Evolutionary conservation across 345 rosid genomes (phyloP).

Genomic region (Murraya koenigii): DNA sequence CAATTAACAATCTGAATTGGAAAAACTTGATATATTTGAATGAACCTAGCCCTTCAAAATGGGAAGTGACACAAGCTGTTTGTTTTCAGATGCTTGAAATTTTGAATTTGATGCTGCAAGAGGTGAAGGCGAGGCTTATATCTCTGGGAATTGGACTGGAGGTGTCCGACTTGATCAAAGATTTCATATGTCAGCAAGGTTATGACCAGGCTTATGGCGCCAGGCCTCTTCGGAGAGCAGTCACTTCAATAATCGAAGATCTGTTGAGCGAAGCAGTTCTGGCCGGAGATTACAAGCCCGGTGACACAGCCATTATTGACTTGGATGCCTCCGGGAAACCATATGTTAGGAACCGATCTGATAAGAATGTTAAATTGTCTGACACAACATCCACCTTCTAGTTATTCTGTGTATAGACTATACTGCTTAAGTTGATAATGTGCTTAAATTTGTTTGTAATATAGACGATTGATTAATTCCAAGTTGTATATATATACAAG

Average conservation of each 20-base stretch:
- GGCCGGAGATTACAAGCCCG: constrained; percentile 63
- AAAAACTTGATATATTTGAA: not conserved
- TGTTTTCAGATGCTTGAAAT: constrained; percentile 73
- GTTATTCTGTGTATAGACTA: not conserved
- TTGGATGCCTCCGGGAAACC: constrained; percentile 83
- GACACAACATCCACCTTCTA: constrained; percentile 49
- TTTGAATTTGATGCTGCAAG: constrained; percentile 77
- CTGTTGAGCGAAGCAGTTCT: constrained; percentile 85
- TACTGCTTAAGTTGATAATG: not conserved
- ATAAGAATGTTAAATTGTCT: constrained; percentile 42
- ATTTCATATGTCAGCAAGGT: constrained; percentile 77
- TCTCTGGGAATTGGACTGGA: constrained; percentile 82
- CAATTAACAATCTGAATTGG: not conserved
- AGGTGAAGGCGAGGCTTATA: constrained; percentile 69
- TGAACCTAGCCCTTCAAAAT: not conserved
- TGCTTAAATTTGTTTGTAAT: constrained; percentile 10
- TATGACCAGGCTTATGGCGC: constrained; percentile 81
- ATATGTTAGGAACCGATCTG: constrained; percentile 46
- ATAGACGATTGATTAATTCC: constrained; percentile 26
- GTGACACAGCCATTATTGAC: constrained; percentile 73
- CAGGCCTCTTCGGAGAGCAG: constrained; percentile 80
- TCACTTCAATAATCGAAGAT: constrained; percentile 74
- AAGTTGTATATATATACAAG: constrained; percentile 38
- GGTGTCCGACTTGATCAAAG: constrained; percentile 75
- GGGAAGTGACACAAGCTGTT: not conserved